Conservation (phyloP, 75 land plant genomes). For the Ceratopteris richardii region DNA sequence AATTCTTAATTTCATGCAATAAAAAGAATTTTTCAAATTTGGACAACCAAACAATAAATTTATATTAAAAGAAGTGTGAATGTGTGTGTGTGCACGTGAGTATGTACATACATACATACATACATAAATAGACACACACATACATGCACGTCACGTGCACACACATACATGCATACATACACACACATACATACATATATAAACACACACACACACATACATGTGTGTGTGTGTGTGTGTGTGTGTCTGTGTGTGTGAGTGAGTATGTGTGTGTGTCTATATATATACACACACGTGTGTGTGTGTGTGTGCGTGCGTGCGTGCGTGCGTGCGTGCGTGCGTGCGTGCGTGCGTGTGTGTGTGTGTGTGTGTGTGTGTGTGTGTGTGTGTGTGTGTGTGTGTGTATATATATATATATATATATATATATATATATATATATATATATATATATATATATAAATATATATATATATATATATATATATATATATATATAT, state of each 20-base stretch:
- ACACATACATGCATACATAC: not conserved
- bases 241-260: not conserved
- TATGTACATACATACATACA: not conserved
- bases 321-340: not conserved
- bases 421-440: not conserved
- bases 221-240: not conserved
- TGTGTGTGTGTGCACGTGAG: too few species aligned
- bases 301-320: not conserved
- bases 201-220: too few species aligned
- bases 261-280: not conserved
- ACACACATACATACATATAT: not conserved
- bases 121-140: too few species aligned
- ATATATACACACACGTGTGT: not conserved
- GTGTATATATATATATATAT: not conserved
- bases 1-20: not conserved
- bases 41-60: not conserved
- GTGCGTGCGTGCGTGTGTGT: not conserved
- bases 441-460: not conserved
- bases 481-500: too few species aligned
- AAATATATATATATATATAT: not conserved
- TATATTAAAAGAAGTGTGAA: too few species aligned
- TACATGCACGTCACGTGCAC: too few species aligned
- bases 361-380: not conserved
- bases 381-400: not conserved
- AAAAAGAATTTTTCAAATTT: not conserved